A percentile compares a stretch with the other conserved stretches of the same genome.
These are phyloP conservation scores for Rhododendron henanense DNA, from an alignment of 148 eudicot species.

Conservation along the genomic window DNA sequence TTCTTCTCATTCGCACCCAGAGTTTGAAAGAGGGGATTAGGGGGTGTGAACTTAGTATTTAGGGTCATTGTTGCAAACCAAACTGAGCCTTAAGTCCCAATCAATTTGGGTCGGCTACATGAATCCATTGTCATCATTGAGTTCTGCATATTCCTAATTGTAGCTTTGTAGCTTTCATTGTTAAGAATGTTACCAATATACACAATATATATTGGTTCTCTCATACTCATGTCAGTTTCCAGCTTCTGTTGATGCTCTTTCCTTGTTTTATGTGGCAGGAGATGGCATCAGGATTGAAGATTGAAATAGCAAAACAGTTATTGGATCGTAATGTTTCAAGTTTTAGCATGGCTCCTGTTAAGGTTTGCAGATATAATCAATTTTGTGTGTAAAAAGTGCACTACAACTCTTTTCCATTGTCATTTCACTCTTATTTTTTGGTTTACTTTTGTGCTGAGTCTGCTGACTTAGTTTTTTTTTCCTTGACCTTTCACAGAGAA, in stretches of 20 bases:
- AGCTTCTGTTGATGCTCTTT: constrained; percentile 15
- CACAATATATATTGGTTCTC: background rate
- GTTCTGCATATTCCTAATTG: background rate
- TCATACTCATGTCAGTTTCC: background rate
- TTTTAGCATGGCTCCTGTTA: constrained; percentile 88
- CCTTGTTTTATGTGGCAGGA: constrained; percentile 37
- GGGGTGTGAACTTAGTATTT: background rate
- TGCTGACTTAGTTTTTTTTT: background rate
- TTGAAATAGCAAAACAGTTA: constrained; percentile 53
- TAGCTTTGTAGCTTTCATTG: background rate
- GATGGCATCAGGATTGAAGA: constrained; percentile 73
- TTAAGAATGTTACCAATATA: background rate
- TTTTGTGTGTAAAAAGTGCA: background rate
- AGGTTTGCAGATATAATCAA: constrained; percentile 48
- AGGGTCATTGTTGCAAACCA: background rate
- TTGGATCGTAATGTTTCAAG: constrained; percentile 69
- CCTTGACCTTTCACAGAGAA: constrained; percentile 49
- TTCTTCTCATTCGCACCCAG: background rate
- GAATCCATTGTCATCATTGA: background rate
- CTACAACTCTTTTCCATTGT: background rate
- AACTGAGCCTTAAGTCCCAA: too few relatives aligned
- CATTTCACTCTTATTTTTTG: background rate
- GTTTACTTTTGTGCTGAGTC: background rate
- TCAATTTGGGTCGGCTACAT: background rate
- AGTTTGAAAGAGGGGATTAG: background rate